A percentile compares a stretch with the other conserved stretches of the same genome.
phyloP scores from a whole-genome alignment of 257 asterid genomes.

The Cruciata laevipes region DNA sequence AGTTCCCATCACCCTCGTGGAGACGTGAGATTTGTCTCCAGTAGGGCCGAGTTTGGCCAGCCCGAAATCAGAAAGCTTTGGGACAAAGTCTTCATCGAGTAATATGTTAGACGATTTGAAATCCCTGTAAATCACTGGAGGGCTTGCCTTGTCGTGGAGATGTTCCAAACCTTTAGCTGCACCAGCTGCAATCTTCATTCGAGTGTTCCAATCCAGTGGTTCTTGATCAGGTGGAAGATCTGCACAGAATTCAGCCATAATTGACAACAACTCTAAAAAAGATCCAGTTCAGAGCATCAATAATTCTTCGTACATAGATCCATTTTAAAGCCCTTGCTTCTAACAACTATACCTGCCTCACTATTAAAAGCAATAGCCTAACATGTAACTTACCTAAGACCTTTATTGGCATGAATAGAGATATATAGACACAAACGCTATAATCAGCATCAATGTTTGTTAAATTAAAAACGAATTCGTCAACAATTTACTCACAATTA shows the following conservation, averaged over 20 bases:
- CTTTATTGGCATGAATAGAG: background rate
- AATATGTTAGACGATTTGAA: conserved; percentile 96
- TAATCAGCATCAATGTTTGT: background rate
- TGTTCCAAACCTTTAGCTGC: conserved; percentile 98
- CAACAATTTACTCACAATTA: background rate
- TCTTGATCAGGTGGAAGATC: conserved; percentile 86
- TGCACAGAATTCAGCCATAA: conserved; percentile 16
- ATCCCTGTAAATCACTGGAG: conserved; percentile 94
- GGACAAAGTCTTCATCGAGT: conserved; percentile 68
- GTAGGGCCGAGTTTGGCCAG: conserved; percentile 99
- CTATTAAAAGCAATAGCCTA: background rate
- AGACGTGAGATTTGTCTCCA: conserved; percentile 96
- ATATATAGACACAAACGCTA: background rate
- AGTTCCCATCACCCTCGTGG: conserved; percentile 99
- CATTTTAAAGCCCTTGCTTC: background rate
- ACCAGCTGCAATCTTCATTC: conserved; percentile 99
- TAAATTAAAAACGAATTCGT: background rate
- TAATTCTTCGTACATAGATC: background rate
- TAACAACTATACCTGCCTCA: background rate
- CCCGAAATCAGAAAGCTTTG: conserved; percentile 95
- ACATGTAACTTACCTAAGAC: background rate
- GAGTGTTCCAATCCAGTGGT: conserved; percentile 95
- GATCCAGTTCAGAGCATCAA: background rate
- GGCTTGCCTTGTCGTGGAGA: conserved; percentile 97
- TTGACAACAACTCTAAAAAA: background rate